Conservation (phyloP, 2,329 filamentous ascomycete genomes). For the Huntiella abstrusa region DNA sequence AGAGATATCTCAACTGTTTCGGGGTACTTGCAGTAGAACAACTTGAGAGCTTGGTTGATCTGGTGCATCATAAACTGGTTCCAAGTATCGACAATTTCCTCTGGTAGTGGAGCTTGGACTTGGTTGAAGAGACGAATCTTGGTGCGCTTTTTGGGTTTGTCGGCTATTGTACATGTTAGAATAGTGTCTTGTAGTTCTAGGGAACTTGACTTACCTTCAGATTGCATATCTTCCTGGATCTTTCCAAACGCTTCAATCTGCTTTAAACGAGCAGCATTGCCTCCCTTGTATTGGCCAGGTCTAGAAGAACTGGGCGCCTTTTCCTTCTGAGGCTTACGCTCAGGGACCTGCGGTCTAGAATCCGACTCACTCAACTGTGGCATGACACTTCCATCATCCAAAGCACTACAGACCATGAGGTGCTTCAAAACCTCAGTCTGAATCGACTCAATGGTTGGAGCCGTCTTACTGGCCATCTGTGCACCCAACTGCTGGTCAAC, state of each 20-base stretch:
- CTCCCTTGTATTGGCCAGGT: constrained; percentile 4
- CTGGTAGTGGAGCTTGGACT: constrained; percentile 36
- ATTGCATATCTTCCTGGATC: not conserved
- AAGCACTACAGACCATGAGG: constrained; percentile 34
- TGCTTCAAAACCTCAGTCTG: constrained; percentile 38
- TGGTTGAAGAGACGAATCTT: constrained; percentile 42
- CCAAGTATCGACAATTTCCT: constrained; percentile 51
- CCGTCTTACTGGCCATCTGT: constrained; percentile 26
- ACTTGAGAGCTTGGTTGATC: constrained; percentile 50
- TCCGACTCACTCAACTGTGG: constrained; percentile 11
- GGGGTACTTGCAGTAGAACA: constrained; percentile 52
- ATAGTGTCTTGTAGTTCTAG: not conserved
- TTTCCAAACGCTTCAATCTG: constrained; percentile 10
- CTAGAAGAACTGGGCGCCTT: not conserved
- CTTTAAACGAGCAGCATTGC: constrained; percentile 6
- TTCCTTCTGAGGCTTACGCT: constrained; percentile 1
- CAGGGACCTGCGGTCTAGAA: constrained; percentile 26
- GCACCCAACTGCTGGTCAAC: constrained; percentile 41
- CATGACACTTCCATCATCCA: constrained; percentile 1
- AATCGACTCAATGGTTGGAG: constrained; percentile 26
- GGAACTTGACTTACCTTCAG: no score
- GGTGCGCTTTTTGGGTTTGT: not conserved
- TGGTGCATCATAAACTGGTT: constrained; percentile 52
- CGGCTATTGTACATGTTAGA: constrained; percentile 2
- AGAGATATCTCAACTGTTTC: constrained; percentile 66